phyloP scores from a whole-genome alignment of 2,329 filamentous ascomycete species.

The Penicillium sp. region DNA sequence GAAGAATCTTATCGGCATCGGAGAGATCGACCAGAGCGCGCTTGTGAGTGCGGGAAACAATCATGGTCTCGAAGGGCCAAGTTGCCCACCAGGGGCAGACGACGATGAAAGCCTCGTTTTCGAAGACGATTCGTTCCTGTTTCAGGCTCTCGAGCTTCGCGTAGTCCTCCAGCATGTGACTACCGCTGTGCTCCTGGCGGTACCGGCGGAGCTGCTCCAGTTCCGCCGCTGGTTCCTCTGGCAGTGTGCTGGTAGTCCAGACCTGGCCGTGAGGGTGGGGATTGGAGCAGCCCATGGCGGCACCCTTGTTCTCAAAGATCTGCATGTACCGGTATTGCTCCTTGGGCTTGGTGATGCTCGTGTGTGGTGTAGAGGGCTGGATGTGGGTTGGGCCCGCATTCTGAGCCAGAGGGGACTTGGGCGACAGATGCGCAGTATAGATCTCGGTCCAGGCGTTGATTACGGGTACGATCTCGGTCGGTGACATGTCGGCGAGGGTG shows the following conservation, averaged over 20 bases:
- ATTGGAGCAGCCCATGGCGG: constrained; percentile 98
- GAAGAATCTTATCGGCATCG: constrained; percentile 66
- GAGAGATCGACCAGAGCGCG: constrained; percentile 81
- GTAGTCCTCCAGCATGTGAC: constrained; percentile 83
- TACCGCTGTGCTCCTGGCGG: constrained; percentile 67
- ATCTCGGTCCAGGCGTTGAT: constrained; percentile 90
- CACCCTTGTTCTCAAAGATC: constrained; percentile 98
- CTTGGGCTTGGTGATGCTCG: constrained; percentile 56
- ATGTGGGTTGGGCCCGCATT: constrained; percentile 50
- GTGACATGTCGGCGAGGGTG: constrained; percentile 85
- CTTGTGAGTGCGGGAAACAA: constrained; percentile 81
- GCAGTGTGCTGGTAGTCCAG: constrained; percentile 89
- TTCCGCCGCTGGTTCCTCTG: constrained; percentile 84
- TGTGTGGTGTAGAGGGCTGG: constrained; percentile 49
- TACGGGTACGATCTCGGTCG: constrained; percentile 75
- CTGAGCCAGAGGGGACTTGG: constrained; percentile 64
- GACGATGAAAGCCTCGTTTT: constrained; percentile 81
- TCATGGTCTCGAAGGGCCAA: constrained; percentile 95
- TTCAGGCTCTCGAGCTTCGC: constrained; percentile 79
- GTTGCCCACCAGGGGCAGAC: constrained; percentile 97
- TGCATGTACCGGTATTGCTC: constrained; percentile 96
- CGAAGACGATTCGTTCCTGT: constrained; percentile 81
- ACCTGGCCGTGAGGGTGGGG: constrained; percentile 96
- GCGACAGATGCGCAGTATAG: constrained; percentile 78
- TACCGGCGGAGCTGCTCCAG: constrained; percentile 78